phyloP scores from a whole-genome alignment of 2,329 filamentous ascomycete species.

The Pseudogymnoascus sp. region DNA sequence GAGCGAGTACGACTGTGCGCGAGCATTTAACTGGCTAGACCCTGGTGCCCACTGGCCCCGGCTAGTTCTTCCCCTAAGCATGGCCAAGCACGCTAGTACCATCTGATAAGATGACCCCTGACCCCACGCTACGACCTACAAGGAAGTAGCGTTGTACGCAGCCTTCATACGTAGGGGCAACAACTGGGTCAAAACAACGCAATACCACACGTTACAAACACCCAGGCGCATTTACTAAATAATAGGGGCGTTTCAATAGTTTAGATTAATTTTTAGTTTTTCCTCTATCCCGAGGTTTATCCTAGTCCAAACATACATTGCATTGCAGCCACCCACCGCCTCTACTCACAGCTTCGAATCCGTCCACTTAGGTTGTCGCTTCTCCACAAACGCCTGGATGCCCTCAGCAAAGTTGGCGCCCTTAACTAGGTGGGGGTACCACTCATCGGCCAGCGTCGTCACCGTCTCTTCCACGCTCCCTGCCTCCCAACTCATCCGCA shows the following conservation, averaged over 20 bases:
- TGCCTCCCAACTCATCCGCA: constrained; percentile 17
- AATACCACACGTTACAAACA: neutral
- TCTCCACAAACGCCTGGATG: constrained; percentile 65
- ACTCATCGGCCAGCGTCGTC: constrained; percentile 39
- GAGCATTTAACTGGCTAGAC: neutral
- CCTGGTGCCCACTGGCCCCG: neutral
- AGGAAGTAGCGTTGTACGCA: neutral
- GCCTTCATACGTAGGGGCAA: neutral
- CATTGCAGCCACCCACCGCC: neutral
- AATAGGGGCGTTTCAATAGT: neutral
- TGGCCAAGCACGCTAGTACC: neutral
- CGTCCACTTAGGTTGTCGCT: constrained; percentile 57
- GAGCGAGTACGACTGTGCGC: neutral
- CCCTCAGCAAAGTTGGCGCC: constrained; percentile 69
- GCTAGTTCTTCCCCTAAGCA: neutral
- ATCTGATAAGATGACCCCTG: constrained; percentile 3
- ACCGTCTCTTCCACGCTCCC: constrained; percentile 17
- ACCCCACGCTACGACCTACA: neutral
- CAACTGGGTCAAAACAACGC: neutral
- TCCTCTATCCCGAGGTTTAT: neutral
- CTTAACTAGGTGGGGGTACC: constrained; percentile 49
- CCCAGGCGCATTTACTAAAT: neutral
- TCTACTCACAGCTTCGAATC: constrained; percentile 42
- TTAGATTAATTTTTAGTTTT: constrained; percentile 6
- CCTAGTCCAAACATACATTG: neutral